Evolutionary conservation across 805 yeast genomes (phyloP).

Genomic region (Metschnikowia koreensis): DNA sequence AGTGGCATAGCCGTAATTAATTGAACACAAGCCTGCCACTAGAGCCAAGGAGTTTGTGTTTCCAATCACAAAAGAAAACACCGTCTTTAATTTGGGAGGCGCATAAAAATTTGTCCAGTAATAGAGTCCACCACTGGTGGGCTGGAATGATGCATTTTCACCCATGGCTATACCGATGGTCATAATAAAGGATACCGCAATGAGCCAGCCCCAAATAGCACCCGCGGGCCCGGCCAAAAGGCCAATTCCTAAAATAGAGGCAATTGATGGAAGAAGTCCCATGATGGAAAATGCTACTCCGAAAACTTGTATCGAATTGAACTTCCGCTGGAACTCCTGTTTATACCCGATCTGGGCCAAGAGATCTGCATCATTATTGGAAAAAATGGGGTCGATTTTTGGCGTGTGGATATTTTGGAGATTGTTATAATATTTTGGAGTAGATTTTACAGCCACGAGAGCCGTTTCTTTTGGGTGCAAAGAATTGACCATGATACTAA

Average conservation of each 20-base stretch:
- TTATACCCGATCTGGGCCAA: constrained; percentile 63
- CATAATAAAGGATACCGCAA: constrained; percentile 53
- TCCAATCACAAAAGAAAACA: constrained; percentile 48
- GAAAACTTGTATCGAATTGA: constrained; percentile 60
- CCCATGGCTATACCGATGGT: constrained; percentile 59
- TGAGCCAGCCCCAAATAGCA: constrained; percentile 70
- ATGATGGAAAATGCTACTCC: constrained; percentile 70
- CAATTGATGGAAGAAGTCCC: constrained; percentile 65
- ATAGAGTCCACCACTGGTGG: constrained; percentile 73
- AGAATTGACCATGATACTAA: not conserved
- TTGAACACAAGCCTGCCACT: constrained; percentile 64
- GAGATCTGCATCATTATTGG: constrained; percentile 24
- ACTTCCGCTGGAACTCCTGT: constrained; percentile 61
- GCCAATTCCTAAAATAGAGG: constrained; percentile 52
- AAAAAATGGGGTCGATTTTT: constrained; percentile 13
- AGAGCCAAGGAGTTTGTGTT: constrained; percentile 64
- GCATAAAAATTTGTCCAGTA: constrained; percentile 65
- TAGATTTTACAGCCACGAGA: constrained; percentile 24
- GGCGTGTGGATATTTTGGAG: constrained; percentile 28
- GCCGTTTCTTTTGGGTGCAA: constrained; percentile 17
- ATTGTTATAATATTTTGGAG: constrained; percentile 24
- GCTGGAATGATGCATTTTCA: constrained; percentile 63
- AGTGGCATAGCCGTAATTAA: constrained; percentile 64
- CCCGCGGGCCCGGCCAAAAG: constrained; percentile 62
- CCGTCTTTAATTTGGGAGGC: constrained; percentile 35